phyloP scores from a whole-genome alignment of 371 early-diverging fungal species.

The Mortierella sp. region DNA sequence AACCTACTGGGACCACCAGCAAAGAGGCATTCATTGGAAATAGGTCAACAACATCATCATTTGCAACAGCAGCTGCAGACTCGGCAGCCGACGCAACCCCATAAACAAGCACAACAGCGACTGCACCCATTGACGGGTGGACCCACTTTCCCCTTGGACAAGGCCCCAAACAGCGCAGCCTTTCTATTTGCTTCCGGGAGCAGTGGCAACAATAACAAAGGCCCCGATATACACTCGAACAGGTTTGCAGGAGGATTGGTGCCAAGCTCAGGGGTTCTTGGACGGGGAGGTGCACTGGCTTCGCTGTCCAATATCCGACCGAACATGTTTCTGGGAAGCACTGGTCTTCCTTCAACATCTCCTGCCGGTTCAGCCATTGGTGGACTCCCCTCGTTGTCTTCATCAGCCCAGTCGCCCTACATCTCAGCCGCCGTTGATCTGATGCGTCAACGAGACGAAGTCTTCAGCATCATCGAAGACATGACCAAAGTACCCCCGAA shows the following conservation, averaged over 20 bases:
- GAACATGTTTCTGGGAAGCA: not conserved
- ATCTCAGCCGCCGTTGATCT: constrained; percentile 13
- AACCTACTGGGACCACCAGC: not conserved
- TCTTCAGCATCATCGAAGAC: constrained; percentile 44
- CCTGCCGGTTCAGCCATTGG: not conserved
- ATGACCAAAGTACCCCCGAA: constrained; percentile 28
- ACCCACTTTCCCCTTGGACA: not conserved
- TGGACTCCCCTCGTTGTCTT: not conserved
- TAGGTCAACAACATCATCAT: not conserved
- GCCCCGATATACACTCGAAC: not conserved
- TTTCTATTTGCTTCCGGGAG: not conserved
- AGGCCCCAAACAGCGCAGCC: not conserved
- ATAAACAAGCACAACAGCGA: not conserved
- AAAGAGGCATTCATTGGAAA: constrained; percentile 23
- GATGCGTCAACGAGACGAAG: constrained; percentile 49
- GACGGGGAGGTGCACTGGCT: not conserved
- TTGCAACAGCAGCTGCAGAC: not conserved
- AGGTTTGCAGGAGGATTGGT: not conserved
- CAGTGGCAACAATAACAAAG: not conserved
- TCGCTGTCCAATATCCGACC: not conserved
- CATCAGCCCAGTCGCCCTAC: not conserved
- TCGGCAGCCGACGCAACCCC: not conserved
- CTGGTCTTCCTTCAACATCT: not conserved
- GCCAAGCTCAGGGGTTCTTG: not conserved
- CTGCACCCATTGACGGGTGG: not conserved